Evolutionary conservation across 176 grass and related monocot species (phyloP).

Genomic region (Carex littledalei): DNA sequence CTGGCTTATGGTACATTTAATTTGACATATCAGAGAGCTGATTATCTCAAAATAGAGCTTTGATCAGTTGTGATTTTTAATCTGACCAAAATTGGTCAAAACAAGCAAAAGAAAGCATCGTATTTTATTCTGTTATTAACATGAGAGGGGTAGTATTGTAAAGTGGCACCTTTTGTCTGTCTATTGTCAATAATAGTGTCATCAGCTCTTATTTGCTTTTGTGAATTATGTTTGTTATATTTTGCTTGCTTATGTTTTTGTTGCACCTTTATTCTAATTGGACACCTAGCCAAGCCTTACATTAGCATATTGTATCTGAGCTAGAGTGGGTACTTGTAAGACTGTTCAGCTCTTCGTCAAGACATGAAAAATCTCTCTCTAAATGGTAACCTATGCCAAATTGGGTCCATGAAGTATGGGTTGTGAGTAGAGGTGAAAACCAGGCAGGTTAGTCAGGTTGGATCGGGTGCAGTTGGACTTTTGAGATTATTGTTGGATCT

Average conservation of each 20-base stretch:
- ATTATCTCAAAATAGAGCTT: conserved; percentile 1
- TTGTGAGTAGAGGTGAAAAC: background rate
- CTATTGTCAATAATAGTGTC: conserved; percentile 1
- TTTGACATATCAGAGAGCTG: background rate
- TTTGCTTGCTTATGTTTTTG: background rate
- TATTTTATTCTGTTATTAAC: conserved; percentile 12
- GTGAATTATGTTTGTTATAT: background rate
- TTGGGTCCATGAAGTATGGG: background rate
- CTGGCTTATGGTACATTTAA: background rate
- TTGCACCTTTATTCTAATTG: background rate
- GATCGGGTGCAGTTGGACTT: background rate
- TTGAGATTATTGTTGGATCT: background rate
- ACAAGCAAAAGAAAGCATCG: background rate
- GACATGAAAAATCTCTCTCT: background rate
- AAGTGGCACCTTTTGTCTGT: background rate
- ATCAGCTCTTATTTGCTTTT: conserved; percentile 1
- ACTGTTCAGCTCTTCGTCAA: too few species aligned
- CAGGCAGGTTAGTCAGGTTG: background rate
- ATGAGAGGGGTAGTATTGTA: background rate
- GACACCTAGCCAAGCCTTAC: background rate
- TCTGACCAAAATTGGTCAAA: conserved; percentile 7
- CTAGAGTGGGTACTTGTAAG: background rate
- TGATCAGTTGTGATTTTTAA: conserved; percentile 12
- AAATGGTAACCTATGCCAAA: background rate
- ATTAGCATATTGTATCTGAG: background rate